Evolutionary conservation across 2,329 filamentous ascomycete genomes (phyloP).

Genomic region (Claviceps cyperi): DNA sequence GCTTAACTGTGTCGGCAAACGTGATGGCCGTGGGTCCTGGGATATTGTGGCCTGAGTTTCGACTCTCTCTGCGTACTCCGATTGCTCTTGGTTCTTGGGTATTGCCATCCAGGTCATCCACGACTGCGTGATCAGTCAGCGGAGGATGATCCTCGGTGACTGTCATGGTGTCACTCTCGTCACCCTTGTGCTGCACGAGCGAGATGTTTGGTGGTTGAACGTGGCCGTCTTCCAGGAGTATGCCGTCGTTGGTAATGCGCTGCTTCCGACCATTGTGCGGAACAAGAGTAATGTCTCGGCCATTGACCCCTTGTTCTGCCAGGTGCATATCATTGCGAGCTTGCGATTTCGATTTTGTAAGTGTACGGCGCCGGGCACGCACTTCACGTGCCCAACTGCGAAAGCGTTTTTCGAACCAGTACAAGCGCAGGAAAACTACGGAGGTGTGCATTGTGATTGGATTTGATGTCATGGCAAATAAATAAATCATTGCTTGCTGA

Average conservation of each 20-base stretch:
- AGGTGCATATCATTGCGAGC: slow-evolving; percentile 27
- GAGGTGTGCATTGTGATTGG: slow-evolving; percentile 74
- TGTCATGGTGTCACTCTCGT: slow-evolving; percentile 25
- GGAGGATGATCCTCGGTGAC: slow-evolving; percentile 12
- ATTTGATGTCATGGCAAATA: slow-evolving; percentile 60
- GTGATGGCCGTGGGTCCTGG: slow-evolving; percentile 33
- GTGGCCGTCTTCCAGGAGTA: slow-evolving; percentile 29
- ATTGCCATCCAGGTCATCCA: slow-evolving; percentile 3
- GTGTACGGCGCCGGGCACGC: slow-evolving; percentile 46
- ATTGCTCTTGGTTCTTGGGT: background rate
- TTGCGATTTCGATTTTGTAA: slow-evolving; percentile 46
- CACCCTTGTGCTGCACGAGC: slow-evolving; percentile 10
- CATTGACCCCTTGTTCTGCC: slow-evolving; percentile 50
- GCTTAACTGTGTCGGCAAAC: slow-evolving; percentile 53
- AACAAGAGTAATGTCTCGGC: slow-evolving; percentile 51
- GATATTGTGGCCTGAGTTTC: background rate
- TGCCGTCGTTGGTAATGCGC: slow-evolving; percentile 47
- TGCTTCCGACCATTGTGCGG: slow-evolving; percentile 38
- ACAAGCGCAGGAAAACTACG: slow-evolving; percentile 83
- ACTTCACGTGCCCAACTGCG: slow-evolving; percentile 68
- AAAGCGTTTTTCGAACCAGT: slow-evolving; percentile 97
- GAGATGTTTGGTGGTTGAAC: slow-evolving; percentile 15
- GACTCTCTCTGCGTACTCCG: slow-evolving; percentile 1
- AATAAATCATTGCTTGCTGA: slow-evolving; percentile 58
- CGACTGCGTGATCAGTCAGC: background rate